phyloP scores from a whole-genome alignment of 345 rosid genomes.

The Cardamine resedifolia region DNA sequence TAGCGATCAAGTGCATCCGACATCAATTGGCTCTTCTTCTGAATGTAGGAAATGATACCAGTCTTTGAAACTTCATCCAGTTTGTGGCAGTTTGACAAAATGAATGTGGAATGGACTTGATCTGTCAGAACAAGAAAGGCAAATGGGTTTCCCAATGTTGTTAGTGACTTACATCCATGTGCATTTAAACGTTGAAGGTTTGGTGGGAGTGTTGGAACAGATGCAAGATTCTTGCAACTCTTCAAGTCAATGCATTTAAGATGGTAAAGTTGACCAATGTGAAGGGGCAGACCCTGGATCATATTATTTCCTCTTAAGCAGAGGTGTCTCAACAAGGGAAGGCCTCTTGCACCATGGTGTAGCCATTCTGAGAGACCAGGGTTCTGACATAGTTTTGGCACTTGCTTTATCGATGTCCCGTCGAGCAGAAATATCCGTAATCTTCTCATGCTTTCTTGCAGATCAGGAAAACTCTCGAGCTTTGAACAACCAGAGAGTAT shows the following conservation, averaged over 20 bases:
- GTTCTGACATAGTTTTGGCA: too few relatives aligned
- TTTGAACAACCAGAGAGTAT: too few relatives aligned
- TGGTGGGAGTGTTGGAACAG: conserved; percentile 2
- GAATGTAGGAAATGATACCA: conserved; percentile 12
- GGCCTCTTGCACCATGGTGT: too few relatives aligned
- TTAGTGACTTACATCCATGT: neutral
- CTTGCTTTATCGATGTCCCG: too few relatives aligned
- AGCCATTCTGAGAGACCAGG: too few relatives aligned
- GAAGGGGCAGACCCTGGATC: neutral
- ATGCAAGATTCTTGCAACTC: conserved; percentile 10
- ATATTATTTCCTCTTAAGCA: neutral
- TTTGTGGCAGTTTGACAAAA: conserved; percentile 3
- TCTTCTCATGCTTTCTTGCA: too few relatives aligned
- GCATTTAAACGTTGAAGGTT: conserved; percentile 9
- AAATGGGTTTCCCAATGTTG: neutral
- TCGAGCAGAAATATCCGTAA: too few relatives aligned
- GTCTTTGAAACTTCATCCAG: neutral
- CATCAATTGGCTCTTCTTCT: neutral
- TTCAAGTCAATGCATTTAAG: neutral
- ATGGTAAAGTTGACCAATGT: conserved; percentile 4
- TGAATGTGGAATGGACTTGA: neutral
- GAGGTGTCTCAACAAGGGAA: too few relatives aligned
- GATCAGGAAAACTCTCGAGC: too few relatives aligned
- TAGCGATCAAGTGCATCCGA: neutral
- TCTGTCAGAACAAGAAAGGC: neutral